Percentiles rank a stretch among this genome's conserved stretches.
Evolutionary conservation across 495 filamentous ascomycete species (phyloP).

Genomic region (Aspergillus ostianus): DNA sequence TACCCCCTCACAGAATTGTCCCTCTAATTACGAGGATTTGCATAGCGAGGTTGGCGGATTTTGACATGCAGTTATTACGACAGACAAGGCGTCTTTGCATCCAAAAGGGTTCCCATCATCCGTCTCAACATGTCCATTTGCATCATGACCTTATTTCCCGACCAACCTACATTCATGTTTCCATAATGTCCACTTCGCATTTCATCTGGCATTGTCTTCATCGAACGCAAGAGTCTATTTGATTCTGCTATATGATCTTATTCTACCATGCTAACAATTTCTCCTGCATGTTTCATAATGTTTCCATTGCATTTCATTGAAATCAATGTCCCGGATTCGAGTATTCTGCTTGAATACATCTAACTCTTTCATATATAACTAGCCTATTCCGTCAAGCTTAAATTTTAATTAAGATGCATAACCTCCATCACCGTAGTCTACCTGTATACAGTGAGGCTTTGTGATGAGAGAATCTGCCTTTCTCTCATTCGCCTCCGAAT

Average conservation of each 20-base stretch:
- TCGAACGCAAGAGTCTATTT: neutral
- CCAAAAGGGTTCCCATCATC: slow-evolving; percentile 15
- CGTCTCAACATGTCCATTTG: slow-evolving; percentile 13
- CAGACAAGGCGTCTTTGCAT: slow-evolving; percentile 36
- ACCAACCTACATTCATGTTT: slow-evolving; percentile 9
- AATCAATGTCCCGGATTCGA: neutral
- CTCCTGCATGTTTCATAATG: neutral
- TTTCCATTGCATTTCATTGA: neutral
- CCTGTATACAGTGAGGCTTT: too few relatives aligned
- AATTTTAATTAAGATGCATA: too few relatives aligned
- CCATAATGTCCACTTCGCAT: slow-evolving; percentile 11
- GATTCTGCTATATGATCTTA: neutral
- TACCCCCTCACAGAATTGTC: slow-evolving; percentile 24
- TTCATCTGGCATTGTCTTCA: slow-evolving; percentile 5
- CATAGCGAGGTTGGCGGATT: slow-evolving; percentile 48
- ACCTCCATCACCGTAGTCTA: too few relatives aligned
- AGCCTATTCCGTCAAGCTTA: too few relatives aligned
- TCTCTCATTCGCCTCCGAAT: too few relatives aligned
- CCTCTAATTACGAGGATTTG: slow-evolving; percentile 33
- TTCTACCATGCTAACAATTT: neutral
- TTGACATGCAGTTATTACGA: slow-evolving; percentile 33
- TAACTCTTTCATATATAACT: too few relatives aligned
- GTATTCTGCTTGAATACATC: neutral
- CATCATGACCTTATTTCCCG: slow-evolving; percentile 2
- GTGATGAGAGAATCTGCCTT: too few relatives aligned